Evolutionary conservation across 306 rosid genomes (phyloP).

Genomic region (Castanea mollissima): DNA sequence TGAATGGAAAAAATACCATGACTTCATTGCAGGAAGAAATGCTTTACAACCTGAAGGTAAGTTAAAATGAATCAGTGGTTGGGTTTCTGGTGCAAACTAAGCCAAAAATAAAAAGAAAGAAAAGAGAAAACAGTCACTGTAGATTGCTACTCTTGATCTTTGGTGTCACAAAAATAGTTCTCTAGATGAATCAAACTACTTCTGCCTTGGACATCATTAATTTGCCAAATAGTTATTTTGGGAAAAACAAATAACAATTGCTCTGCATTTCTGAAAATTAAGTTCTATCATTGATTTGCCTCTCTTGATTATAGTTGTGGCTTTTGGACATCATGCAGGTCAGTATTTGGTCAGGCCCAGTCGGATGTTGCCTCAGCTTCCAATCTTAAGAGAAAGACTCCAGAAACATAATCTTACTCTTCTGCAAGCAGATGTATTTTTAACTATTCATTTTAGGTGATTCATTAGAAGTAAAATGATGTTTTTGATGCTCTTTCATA

Average conservation of each 20-base stretch:
- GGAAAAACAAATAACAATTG: background rate
- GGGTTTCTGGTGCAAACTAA: too few species aligned
- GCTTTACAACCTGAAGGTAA: too few species aligned
- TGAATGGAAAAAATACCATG: background rate
- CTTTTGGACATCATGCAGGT: conserved; percentile 47
- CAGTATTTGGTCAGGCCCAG: conserved; percentile 74
- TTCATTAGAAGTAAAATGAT: conserved; percentile 14
- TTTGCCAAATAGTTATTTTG: background rate
- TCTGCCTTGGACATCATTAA: too few species aligned
- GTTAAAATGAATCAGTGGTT: too few species aligned
- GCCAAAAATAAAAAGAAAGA: too few species aligned
- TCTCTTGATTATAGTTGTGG: conserved; percentile 12
- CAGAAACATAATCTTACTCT: conserved; percentile 32
- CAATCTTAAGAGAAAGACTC: conserved; percentile 59
- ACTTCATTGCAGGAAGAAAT: too few species aligned
- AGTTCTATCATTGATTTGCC: background rate
- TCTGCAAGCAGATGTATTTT: background rate
- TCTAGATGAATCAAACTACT: background rate
- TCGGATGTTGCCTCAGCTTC: conserved; percentile 41
- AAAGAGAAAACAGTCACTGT: background rate
- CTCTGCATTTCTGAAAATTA: background rate
- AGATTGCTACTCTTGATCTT: background rate
- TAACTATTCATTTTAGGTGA: conserved; percentile 4
- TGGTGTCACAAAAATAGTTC: background rate
- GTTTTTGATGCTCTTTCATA: background rate